Evolutionary conservation across 805 yeast genomes (phyloP).

Genomic region (Wickerhamiella alocasiicola): DNA sequence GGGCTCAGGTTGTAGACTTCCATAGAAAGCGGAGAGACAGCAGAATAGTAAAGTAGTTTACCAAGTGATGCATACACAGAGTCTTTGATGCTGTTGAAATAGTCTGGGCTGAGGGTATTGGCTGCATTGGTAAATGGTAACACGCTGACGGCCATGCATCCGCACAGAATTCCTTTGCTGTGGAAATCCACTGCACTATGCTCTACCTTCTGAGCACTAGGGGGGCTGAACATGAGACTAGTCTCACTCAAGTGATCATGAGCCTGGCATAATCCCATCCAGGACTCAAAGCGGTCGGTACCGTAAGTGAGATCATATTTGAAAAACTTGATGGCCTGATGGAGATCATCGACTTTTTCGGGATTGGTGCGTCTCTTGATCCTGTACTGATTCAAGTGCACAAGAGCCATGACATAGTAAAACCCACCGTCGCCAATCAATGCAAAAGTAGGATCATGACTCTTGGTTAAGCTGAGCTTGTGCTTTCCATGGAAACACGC

Average conservation of each 20-base stretch:
- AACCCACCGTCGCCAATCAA: slow-evolving; percentile 41
- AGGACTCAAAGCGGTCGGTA: slow-evolving; percentile 61
- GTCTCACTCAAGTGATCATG: slow-evolving; percentile 73
- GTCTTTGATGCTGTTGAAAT: slow-evolving; percentile 30
- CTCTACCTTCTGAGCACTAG: slow-evolving; percentile 37
- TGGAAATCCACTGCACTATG: slow-evolving; percentile 50
- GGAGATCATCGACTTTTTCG: slow-evolving; percentile 70
- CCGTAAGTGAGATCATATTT: slow-evolving; percentile 55
- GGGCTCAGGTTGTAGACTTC: slow-evolving; percentile 45
- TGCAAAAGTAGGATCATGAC: slow-evolving; percentile 25
- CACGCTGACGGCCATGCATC: slow-evolving; percentile 54
- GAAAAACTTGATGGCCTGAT: slow-evolving; percentile 54
- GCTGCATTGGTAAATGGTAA: neutral
- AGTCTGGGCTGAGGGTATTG: slow-evolving; percentile 11
- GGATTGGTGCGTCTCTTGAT: slow-evolving; percentile 65
- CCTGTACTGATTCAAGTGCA: slow-evolving; percentile 56
- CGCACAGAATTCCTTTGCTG: slow-evolving; percentile 58
- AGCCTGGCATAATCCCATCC: slow-evolving; percentile 76
- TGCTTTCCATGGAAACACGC: slow-evolving; percentile 15
- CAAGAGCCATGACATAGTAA: slow-evolving; percentile 56
- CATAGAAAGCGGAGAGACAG: slow-evolving; percentile 29
- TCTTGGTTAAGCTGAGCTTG: slow-evolving; percentile 15
- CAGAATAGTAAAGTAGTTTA: slow-evolving; percentile 36
- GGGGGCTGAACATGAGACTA: slow-evolving; percentile 30
- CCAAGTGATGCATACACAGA: slow-evolving; percentile 44